Evolutionary conservation across 805 yeast genomes (phyloP), one percentile per base, ranked within the genome.

Genomic region (Yarrowia sp.): DNA sequence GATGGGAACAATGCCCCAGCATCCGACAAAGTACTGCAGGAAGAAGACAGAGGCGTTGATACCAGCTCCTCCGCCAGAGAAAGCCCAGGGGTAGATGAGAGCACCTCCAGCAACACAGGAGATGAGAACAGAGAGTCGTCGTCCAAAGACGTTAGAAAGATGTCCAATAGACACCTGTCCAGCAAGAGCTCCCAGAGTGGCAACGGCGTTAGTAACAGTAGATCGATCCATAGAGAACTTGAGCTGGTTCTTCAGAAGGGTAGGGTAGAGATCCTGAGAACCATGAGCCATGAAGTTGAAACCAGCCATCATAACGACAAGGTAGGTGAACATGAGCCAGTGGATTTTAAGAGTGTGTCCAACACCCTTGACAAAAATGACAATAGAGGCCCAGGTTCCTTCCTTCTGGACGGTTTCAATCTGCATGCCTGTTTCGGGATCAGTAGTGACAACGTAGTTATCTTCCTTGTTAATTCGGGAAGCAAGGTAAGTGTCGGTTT

Each of bases 221-320:
- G 81, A 74, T 19, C 79, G 76, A 71, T 87, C 76, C 3, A 72
- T 68, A 26, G 80, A 71, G 67, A 80, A 80, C 11, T 72, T 77
- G 32, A 83, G 77, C 72, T 87, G 90, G 22, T 78, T 79, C 26
- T 79, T 77, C 58, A 88, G 76, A 76, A 85, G 77, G 0, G 90
- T 85, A 40, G 91, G 90, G 74, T 81, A 85, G 71, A 88, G 76
- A 73, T 87, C 92, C 75, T 87, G 91, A 6, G 90, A 83, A 1
- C 89, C 90, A 70, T 87, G 92, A 11, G 89, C 82, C 76, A 83
- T 81, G 76, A 86, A 87, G 74, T 87, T 87, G 78, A 85, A 83
- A 21, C 87, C 88, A 24, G 88, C 80, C 86, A 87, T 82, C 72
- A 85, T 74, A 21, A 87, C 72, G 44, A 88, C 81, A 67, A 82